Base-by-base conservation (phyloP, 2,329 filamentous ascomycete species). In the Talaromyces sp. region DNA sequence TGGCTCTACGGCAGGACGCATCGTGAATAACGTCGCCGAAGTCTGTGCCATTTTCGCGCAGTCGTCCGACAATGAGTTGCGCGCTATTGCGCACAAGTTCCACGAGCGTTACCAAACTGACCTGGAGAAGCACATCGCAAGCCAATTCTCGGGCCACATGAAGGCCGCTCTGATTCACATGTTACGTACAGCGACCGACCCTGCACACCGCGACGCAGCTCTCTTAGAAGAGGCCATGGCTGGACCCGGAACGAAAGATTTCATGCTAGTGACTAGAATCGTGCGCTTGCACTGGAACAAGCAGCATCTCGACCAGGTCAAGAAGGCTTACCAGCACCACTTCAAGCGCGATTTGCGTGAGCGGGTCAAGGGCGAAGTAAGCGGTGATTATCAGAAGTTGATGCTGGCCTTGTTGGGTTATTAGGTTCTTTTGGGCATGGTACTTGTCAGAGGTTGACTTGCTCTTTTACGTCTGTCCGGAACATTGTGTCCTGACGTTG, bases 71-170 rank as follows among this genome's bases (percentile, higher is more conserved):
- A 88, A 86, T 60, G 92, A 98, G 75, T 84, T 99, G 61, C 86
- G 91, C 37, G 92, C 92, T 40, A 92, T 98, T 64, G 83, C 84
- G 12, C 84, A 90, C 59, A 83, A 86, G 0, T 98, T 96, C 77
- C 82, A 87, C 69, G 81, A 86, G 60, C 88, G 87, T 65, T 96
- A 92, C 73, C 84, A 87, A 21, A 84, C 83, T 42, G 80, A 85
- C 12, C 81, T 98, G 1, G 87, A 91, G 66, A 84, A 86, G 37
- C 87, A 92, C 57, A 86, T 98, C 69, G 86, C 86, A 66, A 89
- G 85, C 79, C 87, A 95, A 70, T 97, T 97, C 77, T 90, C 88
- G 0, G 93, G 93, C 0, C 93, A 98, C 73, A 97, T 98, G 92
- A 83, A 93, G 73, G 85, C 91, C 16, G 92, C 92, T 0, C 83